phyloP scores from a whole-genome alignment of 495 filamentous ascomycete genomes.

The Lophiotrema nucula region DNA sequence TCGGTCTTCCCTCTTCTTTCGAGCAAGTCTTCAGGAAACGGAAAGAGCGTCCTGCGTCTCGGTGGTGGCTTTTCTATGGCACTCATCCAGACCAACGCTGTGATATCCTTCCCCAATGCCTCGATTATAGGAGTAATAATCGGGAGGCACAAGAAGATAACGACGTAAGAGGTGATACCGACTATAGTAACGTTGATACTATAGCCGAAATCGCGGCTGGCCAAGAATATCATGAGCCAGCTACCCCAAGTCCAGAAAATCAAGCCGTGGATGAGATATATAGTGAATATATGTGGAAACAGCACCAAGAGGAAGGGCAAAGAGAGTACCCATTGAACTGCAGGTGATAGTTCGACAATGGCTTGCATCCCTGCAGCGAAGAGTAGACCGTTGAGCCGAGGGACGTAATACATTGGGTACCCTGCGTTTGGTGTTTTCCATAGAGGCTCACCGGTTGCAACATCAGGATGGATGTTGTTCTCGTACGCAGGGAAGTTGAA shows the following conservation, averaged over 20 bases:
- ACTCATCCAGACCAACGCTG: slow-evolving; percentile 25
- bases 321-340: slow-evolving; percentile 40
- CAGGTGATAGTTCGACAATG: slow-evolving; percentile 42
- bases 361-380: slow-evolving; percentile 41
- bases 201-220: slow-evolving; percentile 18
- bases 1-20: slow-evolving; percentile 1
- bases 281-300: slow-evolving; percentile 49
- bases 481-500: slow-evolving; percentile 40
- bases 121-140: slow-evolving; percentile 30
- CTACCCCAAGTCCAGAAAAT: slow-evolving; percentile 45
- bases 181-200: slow-evolving; percentile 25
- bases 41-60: slow-evolving; percentile 24
- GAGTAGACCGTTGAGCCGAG: slow-evolving; percentile 43
- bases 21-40: slow-evolving; percentile 28
- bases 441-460: slow-evolving; percentile 35
- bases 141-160: slow-evolving; percentile 18
- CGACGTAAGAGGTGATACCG: slow-evolving; percentile 21
- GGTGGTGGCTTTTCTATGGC: slow-evolving; percentile 24
- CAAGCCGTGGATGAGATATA: slow-evolving; percentile 48
- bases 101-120: slow-evolving; percentile 30
- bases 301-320: slow-evolving; percentile 38
- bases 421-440: slow-evolving; percentile 29
- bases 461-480: slow-evolving; percentile 44
- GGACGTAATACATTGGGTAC: slow-evolving; percentile 45
- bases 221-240: slow-evolving; percentile 28